phyloP scores from a whole-genome alignment of 352 stramenopile genomes.

The Detonula confervacea region DNA sequence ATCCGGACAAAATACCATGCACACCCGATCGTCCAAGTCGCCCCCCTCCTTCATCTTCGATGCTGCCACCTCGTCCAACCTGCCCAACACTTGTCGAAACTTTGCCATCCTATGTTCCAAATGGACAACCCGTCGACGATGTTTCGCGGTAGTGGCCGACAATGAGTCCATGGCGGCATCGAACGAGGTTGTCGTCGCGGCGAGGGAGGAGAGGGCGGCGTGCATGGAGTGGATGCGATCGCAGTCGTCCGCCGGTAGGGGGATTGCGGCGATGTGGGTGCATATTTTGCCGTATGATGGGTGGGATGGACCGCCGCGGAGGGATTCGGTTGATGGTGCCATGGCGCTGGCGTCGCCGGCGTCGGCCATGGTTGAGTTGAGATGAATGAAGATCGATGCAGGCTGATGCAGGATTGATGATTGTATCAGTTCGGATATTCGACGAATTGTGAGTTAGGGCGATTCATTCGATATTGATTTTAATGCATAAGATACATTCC shows the following conservation, averaged over 20 bases:
- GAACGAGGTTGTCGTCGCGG: constrained; percentile 37
- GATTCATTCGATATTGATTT: too few relatives aligned
- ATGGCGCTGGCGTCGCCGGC: too few relatives aligned
- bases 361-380: too few relatives aligned
- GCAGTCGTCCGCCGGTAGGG: constrained; percentile 50
- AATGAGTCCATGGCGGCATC: constrained; percentile 49
- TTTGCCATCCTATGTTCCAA: constrained; percentile 26
- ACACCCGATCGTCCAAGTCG: constrained; percentile 26
- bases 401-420: too few relatives aligned
- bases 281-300: neutral
- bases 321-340: too few relatives aligned
- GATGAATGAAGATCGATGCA: too few relatives aligned
- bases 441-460: too few relatives aligned
- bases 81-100: constrained; percentile 17
- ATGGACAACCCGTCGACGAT: constrained; percentile 12
- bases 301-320: too few relatives aligned
- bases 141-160: neutral
- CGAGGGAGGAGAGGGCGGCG: constrained; percentile 42
- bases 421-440: too few relatives aligned
- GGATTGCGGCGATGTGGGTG: constrained; percentile 26
- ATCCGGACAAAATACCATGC: constrained; percentile 20
- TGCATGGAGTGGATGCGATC: constrained; percentile 43
- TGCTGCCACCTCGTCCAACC: constrained; percentile 26
- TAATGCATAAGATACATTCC: too few relatives aligned
- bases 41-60: constrained; percentile 7